Evolutionary conservation across 2,329 filamentous ascomycete species (phyloP).

Genomic region (Colletotrichum sp.): DNA sequence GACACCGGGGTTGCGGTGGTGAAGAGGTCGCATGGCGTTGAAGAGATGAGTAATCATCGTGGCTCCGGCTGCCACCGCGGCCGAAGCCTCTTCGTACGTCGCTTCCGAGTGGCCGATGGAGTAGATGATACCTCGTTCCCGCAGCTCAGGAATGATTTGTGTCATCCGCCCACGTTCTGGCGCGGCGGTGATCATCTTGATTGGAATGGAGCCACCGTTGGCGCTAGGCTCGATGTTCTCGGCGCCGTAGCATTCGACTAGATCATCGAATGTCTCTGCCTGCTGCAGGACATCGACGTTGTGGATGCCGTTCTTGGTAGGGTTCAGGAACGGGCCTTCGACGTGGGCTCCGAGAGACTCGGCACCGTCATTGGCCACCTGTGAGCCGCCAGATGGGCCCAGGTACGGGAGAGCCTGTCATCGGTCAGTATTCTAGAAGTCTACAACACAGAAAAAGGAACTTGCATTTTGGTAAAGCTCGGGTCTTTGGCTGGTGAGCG

Average conservation of each 20-base stretch:
- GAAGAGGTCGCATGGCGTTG: slow-evolving; percentile 90
- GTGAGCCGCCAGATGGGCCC: slow-evolving; percentile 68
- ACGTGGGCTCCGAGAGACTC: slow-evolving; percentile 91
- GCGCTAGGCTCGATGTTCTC: slow-evolving; percentile 62
- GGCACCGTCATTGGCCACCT: slow-evolving; percentile 71
- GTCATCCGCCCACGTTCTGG: slow-evolving; percentile 80
- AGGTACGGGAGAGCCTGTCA: slow-evolving; percentile 73
- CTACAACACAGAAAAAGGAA: background rate
- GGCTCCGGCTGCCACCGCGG: slow-evolving; percentile 75
- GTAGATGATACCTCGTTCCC: slow-evolving; percentile 71
- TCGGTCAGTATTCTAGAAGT: background rate
- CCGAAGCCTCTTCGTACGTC: slow-evolving; percentile 80
- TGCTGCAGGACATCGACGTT: slow-evolving; percentile 73
- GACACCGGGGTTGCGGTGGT: slow-evolving; percentile 89
- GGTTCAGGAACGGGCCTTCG: slow-evolving; percentile 87
- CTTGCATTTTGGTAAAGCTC: slow-evolving; percentile 79
- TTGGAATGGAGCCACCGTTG: slow-evolving; percentile 39
- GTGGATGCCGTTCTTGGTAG: slow-evolving; percentile 87
- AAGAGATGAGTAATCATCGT: slow-evolving; percentile 94
- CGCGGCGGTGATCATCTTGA: slow-evolving; percentile 86
- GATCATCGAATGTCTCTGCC: slow-evolving; percentile 67
- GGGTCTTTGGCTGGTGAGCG: slow-evolving; percentile 79
- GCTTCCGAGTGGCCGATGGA: slow-evolving; percentile 89
- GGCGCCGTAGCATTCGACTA: slow-evolving; percentile 74
- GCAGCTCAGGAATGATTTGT: slow-evolving; percentile 70